Evolutionary conservation across 1,139 yeast genomes (phyloP).

Genomic region (Kodamaea alishanica): DNA sequence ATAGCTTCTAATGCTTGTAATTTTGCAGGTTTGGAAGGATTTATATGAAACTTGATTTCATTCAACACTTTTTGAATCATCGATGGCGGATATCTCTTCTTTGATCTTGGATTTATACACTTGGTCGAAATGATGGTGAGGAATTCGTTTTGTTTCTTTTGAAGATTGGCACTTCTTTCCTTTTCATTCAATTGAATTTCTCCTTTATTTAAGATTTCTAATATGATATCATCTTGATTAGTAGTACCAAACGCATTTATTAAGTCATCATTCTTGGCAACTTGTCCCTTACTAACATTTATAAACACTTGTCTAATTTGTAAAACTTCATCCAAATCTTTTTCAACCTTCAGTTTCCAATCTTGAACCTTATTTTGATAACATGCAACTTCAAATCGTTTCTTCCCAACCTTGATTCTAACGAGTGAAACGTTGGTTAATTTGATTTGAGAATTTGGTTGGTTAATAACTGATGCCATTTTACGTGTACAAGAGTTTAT

Average conservation of each 20-base stretch:
- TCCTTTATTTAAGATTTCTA: conserved; percentile 81
- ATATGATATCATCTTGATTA: conserved; percentile 67
- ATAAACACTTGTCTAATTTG: conserved; percentile 94
- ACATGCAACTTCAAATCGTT: conserved; percentile 92
- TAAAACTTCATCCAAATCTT: conserved; percentile 89
- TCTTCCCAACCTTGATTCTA: conserved; percentile 83
- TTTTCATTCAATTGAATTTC: conserved; percentile 93
- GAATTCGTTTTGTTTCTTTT: conserved; percentile 79
- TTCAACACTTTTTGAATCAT: conserved; percentile 86
- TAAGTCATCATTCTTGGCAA: conserved; percentile 85
- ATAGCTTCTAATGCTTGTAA: conserved; percentile 91
- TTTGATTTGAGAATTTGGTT: conserved; percentile 84
- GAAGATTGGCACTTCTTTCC: conserved; percentile 75
- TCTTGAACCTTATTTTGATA: conserved; percentile 97
- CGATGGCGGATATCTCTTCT: conserved; percentile 89
- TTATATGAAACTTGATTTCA: conserved; percentile 77
- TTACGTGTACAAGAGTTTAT: background rate
- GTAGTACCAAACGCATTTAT: conserved; percentile 71
- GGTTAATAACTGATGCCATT: conserved; percentile 62
- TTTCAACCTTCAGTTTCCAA: conserved; percentile 84
- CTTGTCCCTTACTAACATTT: conserved; percentile 92
- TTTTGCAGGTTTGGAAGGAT: conserved; percentile 77
- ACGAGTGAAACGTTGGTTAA: conserved; percentile 93
- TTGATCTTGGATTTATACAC: conserved; percentile 85
- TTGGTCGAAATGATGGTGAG: conserved; percentile 81